phyloP scores from a whole-genome alignment of 139 green algal species.

The Astrephomene gubernaculifera region DNA sequence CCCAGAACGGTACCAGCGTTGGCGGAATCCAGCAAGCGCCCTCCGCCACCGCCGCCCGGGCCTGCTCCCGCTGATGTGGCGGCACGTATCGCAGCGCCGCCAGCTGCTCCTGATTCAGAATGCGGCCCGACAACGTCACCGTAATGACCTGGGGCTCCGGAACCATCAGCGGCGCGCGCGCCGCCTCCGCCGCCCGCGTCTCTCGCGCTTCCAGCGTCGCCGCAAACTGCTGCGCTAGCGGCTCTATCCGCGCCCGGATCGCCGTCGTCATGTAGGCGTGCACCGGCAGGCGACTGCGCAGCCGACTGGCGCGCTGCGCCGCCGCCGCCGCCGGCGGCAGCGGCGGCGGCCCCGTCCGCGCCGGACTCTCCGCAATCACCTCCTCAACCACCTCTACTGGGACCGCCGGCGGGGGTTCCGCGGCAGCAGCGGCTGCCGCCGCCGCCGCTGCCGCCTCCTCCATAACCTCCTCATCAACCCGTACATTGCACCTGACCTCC shows the following conservation, averaged over 20 bases:
- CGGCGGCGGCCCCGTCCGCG: not conserved
- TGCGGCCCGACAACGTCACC: slow-evolving; percentile 38
- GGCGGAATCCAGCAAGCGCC: slow-evolving; percentile 45
- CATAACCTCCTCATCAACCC: slow-evolving; percentile 48
- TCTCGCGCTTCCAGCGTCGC: slow-evolving; percentile 32
- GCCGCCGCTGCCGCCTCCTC: slow-evolving; percentile 28
- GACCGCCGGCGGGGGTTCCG: slow-evolving; percentile 17
- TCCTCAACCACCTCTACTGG: slow-evolving; percentile 37
- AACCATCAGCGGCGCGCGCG: not conserved
- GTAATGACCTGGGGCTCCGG: slow-evolving; percentile 46
- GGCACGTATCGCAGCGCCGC: slow-evolving; percentile 46
- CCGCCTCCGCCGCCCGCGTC: not conserved
- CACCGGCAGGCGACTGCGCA: slow-evolving; percentile 48
- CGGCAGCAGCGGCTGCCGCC: not conserved
- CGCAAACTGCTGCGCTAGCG: slow-evolving; percentile 37
- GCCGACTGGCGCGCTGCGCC: slow-evolving; percentile 20
- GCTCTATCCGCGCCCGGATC: slow-evolving; percentile 35
- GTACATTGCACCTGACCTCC: slow-evolving; percentile 33
- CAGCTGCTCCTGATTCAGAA: slow-evolving; percentile 45
- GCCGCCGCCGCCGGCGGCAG: slow-evolving; percentile 23
- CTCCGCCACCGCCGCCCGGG: slow-evolving; percentile 25
- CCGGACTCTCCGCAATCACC: slow-evolving; percentile 37
- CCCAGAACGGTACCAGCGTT: slow-evolving; percentile 41
- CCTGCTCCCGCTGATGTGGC: slow-evolving; percentile 30
- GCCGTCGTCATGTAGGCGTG: slow-evolving; percentile 56